Percentiles rank a stretch among this genome's conserved stretches.
phyloP scores from a whole-genome alignment of 805 yeast species.

The Candida mattraensis region DNA sequence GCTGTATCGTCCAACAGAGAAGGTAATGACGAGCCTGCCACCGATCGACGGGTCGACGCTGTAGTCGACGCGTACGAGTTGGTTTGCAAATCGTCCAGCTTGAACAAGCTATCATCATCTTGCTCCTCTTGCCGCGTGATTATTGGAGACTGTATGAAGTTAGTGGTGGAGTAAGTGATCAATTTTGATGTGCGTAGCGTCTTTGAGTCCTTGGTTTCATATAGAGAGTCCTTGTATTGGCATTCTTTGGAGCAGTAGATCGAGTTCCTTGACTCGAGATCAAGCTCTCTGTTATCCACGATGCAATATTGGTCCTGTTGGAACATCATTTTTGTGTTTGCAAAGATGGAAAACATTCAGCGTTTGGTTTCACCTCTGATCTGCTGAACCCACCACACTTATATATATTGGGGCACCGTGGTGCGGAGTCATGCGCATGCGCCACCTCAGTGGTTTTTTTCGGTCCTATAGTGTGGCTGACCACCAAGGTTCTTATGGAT shows the following conservation, averaged over 20 bases:
- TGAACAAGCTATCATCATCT: slow-evolving; percentile 22
- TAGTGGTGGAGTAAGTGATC: slow-evolving; percentile 21
- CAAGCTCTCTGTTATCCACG: slow-evolving; percentile 22
- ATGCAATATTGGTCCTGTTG: slow-evolving; percentile 27
- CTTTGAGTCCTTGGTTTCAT: slow-evolving; percentile 2
- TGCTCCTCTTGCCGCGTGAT: slow-evolving; percentile 2
- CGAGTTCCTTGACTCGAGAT: slow-evolving; percentile 3
- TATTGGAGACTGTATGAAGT: neutral
- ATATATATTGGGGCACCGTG: too few relatives aligned
- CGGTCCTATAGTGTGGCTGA: too few relatives aligned
- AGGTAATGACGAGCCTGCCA: slow-evolving; percentile 21
- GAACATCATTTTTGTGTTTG: slow-evolving; percentile 13
- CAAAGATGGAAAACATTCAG: neutral
- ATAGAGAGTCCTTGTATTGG: slow-evolving; percentile 18
- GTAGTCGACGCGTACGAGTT: slow-evolving; percentile 13
- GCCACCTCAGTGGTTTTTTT: too few relatives aligned
- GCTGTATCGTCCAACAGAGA: slow-evolving; percentile 22
- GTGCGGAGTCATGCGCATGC: too few relatives aligned
- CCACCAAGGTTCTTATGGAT: too few relatives aligned
- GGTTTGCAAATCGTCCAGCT: slow-evolving; percentile 24
- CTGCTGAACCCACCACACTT: too few relatives aligned
- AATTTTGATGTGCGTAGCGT: slow-evolving; percentile 13
- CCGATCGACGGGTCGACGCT: slow-evolving; percentile 16
- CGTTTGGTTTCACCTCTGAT: neutral
- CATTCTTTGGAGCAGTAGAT: slow-evolving; percentile 26